A percentile compares a stretch with the other conserved stretches of the same genome.
phyloP scores from a whole-genome alignment of 768 basidiomycete species.

The Lactarius hatsudake region DNA sequence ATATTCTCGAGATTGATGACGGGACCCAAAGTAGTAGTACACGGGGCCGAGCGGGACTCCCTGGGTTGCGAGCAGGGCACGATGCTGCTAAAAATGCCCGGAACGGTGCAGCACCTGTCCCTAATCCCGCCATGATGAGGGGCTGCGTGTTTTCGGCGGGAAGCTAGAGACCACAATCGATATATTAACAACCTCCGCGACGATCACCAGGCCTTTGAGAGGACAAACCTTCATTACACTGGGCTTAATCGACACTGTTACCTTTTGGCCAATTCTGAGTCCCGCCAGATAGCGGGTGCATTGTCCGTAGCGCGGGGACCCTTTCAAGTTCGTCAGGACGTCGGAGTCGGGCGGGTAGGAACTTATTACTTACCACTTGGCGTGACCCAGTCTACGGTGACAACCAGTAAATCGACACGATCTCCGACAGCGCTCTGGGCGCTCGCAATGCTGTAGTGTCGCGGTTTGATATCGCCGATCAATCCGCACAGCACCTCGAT shows the following conservation, averaged over 20 bases:
- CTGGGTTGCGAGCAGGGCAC: slow-evolving; percentile 75
- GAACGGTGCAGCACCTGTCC: slow-evolving; percentile 98
- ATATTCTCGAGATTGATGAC: slow-evolving; percentile 93
- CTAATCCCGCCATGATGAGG: slow-evolving; percentile 97
- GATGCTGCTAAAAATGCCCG: slow-evolving; percentile 97
- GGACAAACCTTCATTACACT: slow-evolving; percentile 93
- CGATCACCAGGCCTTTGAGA: neutral
- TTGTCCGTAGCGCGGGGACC: slow-evolving; percentile 80
- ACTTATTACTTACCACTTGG: slow-evolving; percentile 62
- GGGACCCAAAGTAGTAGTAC: slow-evolving; percentile 98
- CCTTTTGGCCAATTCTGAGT: slow-evolving; percentile 82
- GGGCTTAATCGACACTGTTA: slow-evolving; percentile 96
- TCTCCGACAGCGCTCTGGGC: slow-evolving; percentile 94
- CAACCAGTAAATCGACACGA: slow-evolving; percentile 90
- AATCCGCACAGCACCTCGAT: slow-evolving; percentile 86
- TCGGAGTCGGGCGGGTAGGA: neutral
- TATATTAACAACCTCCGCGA: slow-evolving; percentile 20
- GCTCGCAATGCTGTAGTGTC: slow-evolving; percentile 98
- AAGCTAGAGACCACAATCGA: slow-evolving; percentile 45
- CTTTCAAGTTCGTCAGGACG: slow-evolving; percentile 39
- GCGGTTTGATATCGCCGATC: slow-evolving; percentile 92
- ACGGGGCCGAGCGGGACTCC: slow-evolving; percentile 84
- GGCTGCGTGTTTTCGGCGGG: slow-evolving; percentile 84
- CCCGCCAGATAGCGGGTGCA: slow-evolving; percentile 93
- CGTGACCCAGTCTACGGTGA: slow-evolving; percentile 92